Evolutionary conservation across 2,329 filamentous ascomycete genomes (phyloP), one percentile per base, ranked within the genome.

Genomic region (Periconia digitata): DNA sequence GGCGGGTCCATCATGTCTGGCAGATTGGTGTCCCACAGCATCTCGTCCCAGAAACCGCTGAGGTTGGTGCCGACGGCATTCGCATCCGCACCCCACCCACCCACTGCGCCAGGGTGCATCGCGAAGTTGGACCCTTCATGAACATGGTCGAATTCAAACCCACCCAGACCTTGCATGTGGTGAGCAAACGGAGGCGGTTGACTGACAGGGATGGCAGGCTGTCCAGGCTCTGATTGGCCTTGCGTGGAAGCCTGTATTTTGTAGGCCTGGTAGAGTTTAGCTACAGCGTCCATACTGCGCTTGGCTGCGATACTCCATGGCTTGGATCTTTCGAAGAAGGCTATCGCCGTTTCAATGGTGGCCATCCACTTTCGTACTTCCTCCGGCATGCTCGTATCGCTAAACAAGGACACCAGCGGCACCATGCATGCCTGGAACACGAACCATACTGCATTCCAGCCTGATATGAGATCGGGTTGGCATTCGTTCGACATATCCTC

Each of bases 381-480:
- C 16, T 73, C 69, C 2, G 66, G 65, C 40, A 67, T 63, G 60
- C 65, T 64, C 7, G 71, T 76, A 64, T 90, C 85, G 76, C 83
- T 86, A 66, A 90, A 90, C 12, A 92, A 76, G 18, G 83, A 86
- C 10, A 92, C 81, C 1, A 92, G 79, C 0, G 88, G 88, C 8
- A 92, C 84, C 85, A 92, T 89, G 54, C 83, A 84, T 0, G 88
- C 87, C 67, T 92, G 88, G 72, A 90, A 92, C 50, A 89, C 80
- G 70, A 90, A 86, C 87, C 87, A 91, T 2, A 89, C 87, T 0
- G 85, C 88, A 65, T 90, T 89, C 88, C 87, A 92, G 8, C 87
- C 87, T 0, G 83, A 84, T 73, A 92, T 88, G 63, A 90, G 83
- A 63, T 89, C 88, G 39, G 84, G 81, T 39, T 82, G 81, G 74